A percentile compares a stretch with the other conserved stretches of the same genome.
These are phyloP conservation scores for Aspergillus fischeri DNA, from an alignment of 2,329 filamentous ascomycete genomes.

Conservation along the genomic window DNA sequence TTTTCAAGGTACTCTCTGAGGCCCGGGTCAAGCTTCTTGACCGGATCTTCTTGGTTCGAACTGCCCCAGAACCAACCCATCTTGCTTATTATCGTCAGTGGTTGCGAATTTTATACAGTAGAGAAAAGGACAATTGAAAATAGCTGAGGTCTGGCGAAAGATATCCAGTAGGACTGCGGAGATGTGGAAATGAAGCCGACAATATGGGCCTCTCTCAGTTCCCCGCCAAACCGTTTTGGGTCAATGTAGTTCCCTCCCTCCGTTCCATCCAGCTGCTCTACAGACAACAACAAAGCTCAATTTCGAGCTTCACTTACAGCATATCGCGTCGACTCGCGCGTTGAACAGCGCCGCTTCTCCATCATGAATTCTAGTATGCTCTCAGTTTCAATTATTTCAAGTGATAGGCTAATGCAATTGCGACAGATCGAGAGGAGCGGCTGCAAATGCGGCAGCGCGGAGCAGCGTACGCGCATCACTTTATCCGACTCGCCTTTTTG, in stretches of 20 bases:
- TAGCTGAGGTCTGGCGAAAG: background rate
- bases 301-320: background rate
- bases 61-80: slow-evolving; percentile 64
- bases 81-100: slow-evolving; percentile 24
- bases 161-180: background rate
- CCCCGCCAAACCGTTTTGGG: slow-evolving; percentile 21
- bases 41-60: slow-evolving; percentile 57
- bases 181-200: slow-evolving; percentile 10
- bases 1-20: slow-evolving; percentile 80
- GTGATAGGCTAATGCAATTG: slow-evolving; percentile 6
- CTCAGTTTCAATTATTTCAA: background rate
- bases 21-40: slow-evolving; percentile 73
- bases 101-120: background rate
- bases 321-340: slow-evolving; percentile 27
- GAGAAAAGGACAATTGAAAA: background rate
- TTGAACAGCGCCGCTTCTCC: slow-evolving; percentile 24
- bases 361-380: slow-evolving; percentile 38
- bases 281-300: background rate
- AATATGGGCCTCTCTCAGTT: slow-evolving; percentile 1
- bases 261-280: slow-evolving; percentile 2
- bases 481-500: slow-evolving; percentile 20
- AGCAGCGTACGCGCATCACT: slow-evolving; percentile 46
- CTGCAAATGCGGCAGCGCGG: slow-evolving; percentile 55
- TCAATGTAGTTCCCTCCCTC: slow-evolving; percentile 4
- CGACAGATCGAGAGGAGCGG: slow-evolving; percentile 50